A percentile compares a stretch with the other conserved stretches of the same genome.
phyloP scores from a whole-genome alignment of 129 eudicot genomes.

The Centrapalus pauciflorus region DNA sequence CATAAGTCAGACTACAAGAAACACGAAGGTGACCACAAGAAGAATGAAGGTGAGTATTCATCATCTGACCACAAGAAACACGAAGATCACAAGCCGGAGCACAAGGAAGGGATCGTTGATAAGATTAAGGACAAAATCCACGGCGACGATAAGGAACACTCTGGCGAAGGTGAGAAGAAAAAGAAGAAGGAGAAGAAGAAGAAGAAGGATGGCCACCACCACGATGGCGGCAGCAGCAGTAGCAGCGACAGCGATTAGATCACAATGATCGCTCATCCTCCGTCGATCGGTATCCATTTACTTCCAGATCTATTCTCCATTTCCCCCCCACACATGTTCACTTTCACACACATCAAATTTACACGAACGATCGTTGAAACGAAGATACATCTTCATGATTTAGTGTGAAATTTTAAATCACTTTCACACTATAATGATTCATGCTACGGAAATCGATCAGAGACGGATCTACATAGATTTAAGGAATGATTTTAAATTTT shows the following conservation, averaged over 20 bases:
- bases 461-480: too few relatives aligned
- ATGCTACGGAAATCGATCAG: neutral
- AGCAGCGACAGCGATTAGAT: constrained; percentile 56
- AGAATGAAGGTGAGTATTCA: constrained; percentile 13
- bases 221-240: constrained; percentile 47
- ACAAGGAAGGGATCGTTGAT: constrained; percentile 50
- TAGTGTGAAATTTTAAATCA: too few relatives aligned
- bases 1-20: constrained; percentile 15
- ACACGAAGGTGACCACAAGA: constrained; percentile 8
- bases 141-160: constrained; percentile 26
- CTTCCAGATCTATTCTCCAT: constrained; percentile 1
- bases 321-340: neutral
- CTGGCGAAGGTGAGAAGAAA: constrained; percentile 37
- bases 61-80: constrained; percentile 24
- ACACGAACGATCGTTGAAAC: neutral
- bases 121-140: constrained; percentile 57
- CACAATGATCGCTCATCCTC: neutral
- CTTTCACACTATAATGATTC: neutral
- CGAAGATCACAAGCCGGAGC: constrained; percentile 39
- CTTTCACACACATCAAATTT: neutral
- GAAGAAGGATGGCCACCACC: constrained; percentile 25
- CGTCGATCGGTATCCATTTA: constrained; percentile 16
- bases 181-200: constrained; percentile 46
- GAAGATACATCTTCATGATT: too few relatives aligned
- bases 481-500: too few relatives aligned